These are phyloP conservation scores for Aspergillus kassunensis DNA, from an alignment of 495 filamentous ascomycete genomes.

Conservation along the genomic window DNA sequence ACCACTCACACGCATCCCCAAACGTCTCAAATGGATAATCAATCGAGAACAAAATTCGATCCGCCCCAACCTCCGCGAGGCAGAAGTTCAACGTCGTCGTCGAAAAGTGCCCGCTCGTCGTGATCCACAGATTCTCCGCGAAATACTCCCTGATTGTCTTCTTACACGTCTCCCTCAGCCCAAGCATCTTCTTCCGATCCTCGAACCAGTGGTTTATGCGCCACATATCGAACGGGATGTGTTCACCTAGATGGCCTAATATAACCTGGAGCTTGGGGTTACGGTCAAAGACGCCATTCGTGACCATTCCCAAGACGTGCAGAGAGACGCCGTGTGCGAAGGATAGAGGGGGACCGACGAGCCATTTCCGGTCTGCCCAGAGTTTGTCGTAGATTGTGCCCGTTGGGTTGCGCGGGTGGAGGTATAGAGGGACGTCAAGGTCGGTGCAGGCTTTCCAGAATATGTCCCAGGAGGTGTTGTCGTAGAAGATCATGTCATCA, in stretches of 20 bases:
- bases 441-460: conserved; percentile 56
- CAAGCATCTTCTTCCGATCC: conserved; percentile 43
- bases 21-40: conserved; percentile 54
- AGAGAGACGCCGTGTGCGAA: conserved; percentile 49
- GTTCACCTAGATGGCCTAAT: conserved; percentile 64
- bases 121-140: conserved; percentile 60
- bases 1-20: conserved; percentile 52
- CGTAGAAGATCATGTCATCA: conserved; percentile 58
- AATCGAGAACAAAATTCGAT: conserved; percentile 47
- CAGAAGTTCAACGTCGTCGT: conserved; percentile 50
- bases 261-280: conserved; percentile 56
- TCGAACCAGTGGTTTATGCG: conserved; percentile 58
- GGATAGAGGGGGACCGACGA: conserved; percentile 40
- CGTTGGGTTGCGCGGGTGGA: conserved; percentile 53
- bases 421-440: conserved; percentile 60
- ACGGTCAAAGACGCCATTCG: conserved; percentile 49
- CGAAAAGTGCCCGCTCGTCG: conserved; percentile 59
- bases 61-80: conserved; percentile 39
- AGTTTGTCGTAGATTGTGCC: conserved; percentile 47
- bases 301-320: conserved; percentile 50
- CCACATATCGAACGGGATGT: conserved; percentile 61
- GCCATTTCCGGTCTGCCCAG: conserved; percentile 48
- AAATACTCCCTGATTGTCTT: conserved; percentile 56
- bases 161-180: conserved; percentile 41
- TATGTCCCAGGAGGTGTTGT: conserved; percentile 48